Evolutionary conservation across 1,284 basidiomycete genomes (phyloP).

Genomic region (Xanthoconium separans): DNA sequence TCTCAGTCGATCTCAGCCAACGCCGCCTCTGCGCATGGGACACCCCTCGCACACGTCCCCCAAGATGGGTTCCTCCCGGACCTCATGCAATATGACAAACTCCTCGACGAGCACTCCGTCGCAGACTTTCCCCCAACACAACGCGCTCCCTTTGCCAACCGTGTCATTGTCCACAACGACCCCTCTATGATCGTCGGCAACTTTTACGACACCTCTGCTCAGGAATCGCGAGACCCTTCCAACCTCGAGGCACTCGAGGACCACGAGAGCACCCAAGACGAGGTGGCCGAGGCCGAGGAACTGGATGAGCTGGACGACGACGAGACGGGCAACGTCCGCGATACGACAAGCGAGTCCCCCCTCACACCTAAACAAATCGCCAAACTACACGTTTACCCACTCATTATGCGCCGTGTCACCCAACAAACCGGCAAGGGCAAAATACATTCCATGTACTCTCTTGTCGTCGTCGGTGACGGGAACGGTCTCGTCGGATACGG

Average conservation of each 20-base stretch:
- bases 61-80: conserved; percentile 45
- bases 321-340: conserved; percentile 25
- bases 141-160: conserved; percentile 51
- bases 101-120: conserved; percentile 59
- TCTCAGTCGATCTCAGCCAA: conserved; percentile 1
- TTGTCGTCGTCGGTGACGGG: conserved; percentile 84
- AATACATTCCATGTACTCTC: conserved; percentile 61
- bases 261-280: conserved; percentile 4
- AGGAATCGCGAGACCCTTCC: conserved; percentile 1
- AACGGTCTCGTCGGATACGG: conserved; percentile 90
- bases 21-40: conserved; percentile 13
- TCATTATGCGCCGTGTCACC: conserved; percentile 62
- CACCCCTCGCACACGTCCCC: conserved; percentile 21
- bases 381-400: conserved; percentile 55
- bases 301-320: conserved; percentile 20
- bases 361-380: conserved; percentile 26
- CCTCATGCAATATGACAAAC: conserved; percentile 57
- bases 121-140: conserved; percentile 51
- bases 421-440: conserved; percentile 90
- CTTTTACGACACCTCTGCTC: conserved; percentile 23
- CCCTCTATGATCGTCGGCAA: conserved; percentile 31
- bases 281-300: conserved; percentile 16
- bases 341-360: conserved; percentile 21
- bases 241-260: conserved; percentile 9
- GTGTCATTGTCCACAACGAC: conserved; percentile 65